Evolutionary conservation across 2,329 filamentous ascomycete genomes (phyloP), one percentile per base, ranked within the genome.

Genomic region (Cercospora sp.): DNA sequence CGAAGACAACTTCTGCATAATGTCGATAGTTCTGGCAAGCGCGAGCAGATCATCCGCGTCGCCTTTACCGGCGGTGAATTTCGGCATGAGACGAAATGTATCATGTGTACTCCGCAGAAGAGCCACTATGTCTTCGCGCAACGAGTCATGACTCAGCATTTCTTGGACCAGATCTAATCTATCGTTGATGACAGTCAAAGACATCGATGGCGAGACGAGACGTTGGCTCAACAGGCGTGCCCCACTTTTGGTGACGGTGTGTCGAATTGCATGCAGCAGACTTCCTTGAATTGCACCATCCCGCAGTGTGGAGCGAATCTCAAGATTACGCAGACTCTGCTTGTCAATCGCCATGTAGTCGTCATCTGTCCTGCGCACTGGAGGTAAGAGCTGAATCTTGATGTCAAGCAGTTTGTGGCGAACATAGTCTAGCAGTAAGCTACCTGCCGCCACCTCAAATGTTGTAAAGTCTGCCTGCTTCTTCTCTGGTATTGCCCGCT

Each of bases 261-360:
- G 88, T 68, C 94, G 88, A 63, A 98, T 87, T n/a, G 93, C 91
- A 80, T 98, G 93, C 42, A 99, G 82, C 53, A 99, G 82, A 76
- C 94, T 97, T 5, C 95, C 95, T 71, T 90, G 89, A 45, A 91
- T 90, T 20, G 86, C 80, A 2, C 91, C 89, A 74, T 98, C 94
- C 60, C 91, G 87, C 61, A 97, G 88, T 0, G 95, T 98, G 77
- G 89, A 89, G 72, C 92, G 89, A 72, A 99, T 92, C 79, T 99
- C 95, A 4, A 99, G 84, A 1, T 94, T 92, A 68, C 92, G 87
- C 80, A 99, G 86, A 72, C 91, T 97, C 76, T 94, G 97, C 77
- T 91, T 94, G 81, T 99, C 95, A 72, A 99, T 96, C 61, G 83
- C 86, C 92, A 99, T 95, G 71, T 91, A 89, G 69, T 96, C 88